phyloP scores from a whole-genome alignment of 257 asterid species.

The Solanum dulcamara region DNA sequence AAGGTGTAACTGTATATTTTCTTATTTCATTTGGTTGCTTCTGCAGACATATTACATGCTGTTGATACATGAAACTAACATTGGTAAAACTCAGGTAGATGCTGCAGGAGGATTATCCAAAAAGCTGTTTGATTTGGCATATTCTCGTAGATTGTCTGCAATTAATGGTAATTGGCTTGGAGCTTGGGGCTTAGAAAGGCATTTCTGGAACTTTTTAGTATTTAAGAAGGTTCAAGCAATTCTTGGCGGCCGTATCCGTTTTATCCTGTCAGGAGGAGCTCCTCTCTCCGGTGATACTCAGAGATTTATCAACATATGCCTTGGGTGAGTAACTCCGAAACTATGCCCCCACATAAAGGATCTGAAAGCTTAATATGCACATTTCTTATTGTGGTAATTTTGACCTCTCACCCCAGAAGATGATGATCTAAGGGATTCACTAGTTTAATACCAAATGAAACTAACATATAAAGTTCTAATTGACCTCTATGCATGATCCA shows the following conservation, averaged over 20 bases:
- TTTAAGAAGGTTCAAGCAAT: constrained; percentile 82
- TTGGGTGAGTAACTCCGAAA: constrained; percentile 49
- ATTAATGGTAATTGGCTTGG: constrained; percentile 97
- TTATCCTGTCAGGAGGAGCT: constrained; percentile 95
- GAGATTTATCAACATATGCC: constrained; percentile 92
- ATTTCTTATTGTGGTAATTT: background rate
- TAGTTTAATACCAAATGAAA: background rate
- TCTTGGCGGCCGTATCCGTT: constrained; percentile 93
- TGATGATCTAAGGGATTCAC: background rate
- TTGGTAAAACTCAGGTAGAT: constrained; percentile 55
- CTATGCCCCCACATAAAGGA: background rate
- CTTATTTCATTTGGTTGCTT: background rate
- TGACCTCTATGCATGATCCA: background rate
- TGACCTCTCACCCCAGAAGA: background rate
- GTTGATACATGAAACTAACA: background rate
- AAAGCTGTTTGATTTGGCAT: constrained; percentile 79
- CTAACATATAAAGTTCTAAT: background rate
- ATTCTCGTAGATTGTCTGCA: constrained; percentile 70
- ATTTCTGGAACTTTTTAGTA: constrained; percentile 75
- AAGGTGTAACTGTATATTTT: constrained; percentile 34
- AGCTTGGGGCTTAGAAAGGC: constrained; percentile 93
- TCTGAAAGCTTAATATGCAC: background rate
- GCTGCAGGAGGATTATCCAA: constrained; percentile 76
- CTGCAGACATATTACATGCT: background rate
- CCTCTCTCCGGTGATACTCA: constrained; percentile 95